A percentile compares a stretch with the other conserved stretches of the same genome.
These are phyloP conservation scores for Pseudogymnoascus sp. DNA, from an alignment of 2,329 filamentous ascomycete species.

Conservation along the genomic window DNA sequence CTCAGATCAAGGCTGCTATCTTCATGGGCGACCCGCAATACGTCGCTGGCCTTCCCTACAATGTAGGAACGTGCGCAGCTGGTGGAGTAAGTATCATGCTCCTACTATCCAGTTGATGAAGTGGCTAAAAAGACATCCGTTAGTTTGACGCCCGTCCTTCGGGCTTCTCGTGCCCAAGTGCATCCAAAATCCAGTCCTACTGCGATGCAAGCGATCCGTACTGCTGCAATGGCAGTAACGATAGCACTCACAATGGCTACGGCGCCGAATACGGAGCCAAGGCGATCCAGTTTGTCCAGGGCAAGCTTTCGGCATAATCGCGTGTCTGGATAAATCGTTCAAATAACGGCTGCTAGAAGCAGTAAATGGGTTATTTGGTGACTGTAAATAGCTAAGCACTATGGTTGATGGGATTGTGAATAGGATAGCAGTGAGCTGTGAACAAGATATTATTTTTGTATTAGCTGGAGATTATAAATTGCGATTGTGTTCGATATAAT, in stretches of 20 bases:
- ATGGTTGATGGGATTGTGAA: background rate
- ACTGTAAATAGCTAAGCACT: background rate
- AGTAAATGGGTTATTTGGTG: background rate
- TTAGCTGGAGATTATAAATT: background rate
- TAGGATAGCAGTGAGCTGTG: background rate
- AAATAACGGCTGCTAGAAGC: background rate
- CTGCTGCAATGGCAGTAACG: conserved; percentile 57
- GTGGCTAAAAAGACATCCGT: background rate
- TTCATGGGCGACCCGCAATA: conserved; percentile 42
- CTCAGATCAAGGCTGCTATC: conserved; percentile 39
- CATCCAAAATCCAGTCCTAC: conserved; percentile 47
- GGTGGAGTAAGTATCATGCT: conserved; percentile 42
- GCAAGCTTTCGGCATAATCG: conserved; percentile 15
- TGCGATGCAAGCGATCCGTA: conserved; percentile 57
- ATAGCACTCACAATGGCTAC: conserved; percentile 54
- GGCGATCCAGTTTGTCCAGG: conserved; percentile 52
- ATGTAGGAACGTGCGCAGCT: conserved; percentile 50
- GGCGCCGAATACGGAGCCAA: conserved; percentile 53
- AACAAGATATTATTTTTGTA: background rate
- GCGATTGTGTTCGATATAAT: background rate
- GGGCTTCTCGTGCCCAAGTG: conserved; percentile 48
- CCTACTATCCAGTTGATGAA: background rate
- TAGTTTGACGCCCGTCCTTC: conserved; percentile 53
- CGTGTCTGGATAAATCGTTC: background rate
- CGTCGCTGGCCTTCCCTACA: conserved; percentile 44